Evolutionary conservation across 2,329 filamentous ascomycete genomes (phyloP).

Genomic region (Aureobasidium mangrovei): DNA sequence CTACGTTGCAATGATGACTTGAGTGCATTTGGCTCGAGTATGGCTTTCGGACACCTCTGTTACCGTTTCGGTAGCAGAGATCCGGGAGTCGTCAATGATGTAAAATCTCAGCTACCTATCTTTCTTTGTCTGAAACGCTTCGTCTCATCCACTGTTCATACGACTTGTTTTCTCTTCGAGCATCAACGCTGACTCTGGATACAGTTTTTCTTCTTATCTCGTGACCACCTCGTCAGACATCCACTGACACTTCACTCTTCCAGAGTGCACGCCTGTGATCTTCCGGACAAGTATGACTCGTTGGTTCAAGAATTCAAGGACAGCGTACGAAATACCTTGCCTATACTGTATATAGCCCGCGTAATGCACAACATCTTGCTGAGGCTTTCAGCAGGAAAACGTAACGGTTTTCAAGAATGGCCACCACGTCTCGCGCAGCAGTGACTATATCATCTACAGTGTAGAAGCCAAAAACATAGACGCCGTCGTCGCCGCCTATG

Average conservation of each 20-base stretch:
- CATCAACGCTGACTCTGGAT: slow-evolving; percentile 15
- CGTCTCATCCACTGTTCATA: slow-evolving; percentile 5
- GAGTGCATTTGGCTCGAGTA: slow-evolving; percentile 99
- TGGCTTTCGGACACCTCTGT: slow-evolving; percentile 55
- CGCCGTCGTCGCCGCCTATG: slow-evolving; percentile 76
- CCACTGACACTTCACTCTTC: slow-evolving; percentile 13
- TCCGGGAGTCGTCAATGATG: slow-evolving; percentile 78
- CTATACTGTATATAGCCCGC: slow-evolving; percentile 28
- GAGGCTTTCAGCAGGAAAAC: slow-evolving; percentile 53
- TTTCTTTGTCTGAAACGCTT: slow-evolving; percentile 68
- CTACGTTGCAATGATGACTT: slow-evolving; percentile 77
- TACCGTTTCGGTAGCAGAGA: slow-evolving; percentile 62
- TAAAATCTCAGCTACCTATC: slow-evolving; percentile 98
- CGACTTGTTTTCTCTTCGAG: neutral
- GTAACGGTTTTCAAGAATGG: slow-evolving; percentile 89
- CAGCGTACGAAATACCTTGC: slow-evolving; percentile 58
- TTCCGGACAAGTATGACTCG: slow-evolving; percentile 75
- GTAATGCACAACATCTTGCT: slow-evolving; percentile 25
- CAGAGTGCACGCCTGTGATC: slow-evolving; percentile 93
- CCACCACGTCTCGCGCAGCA: slow-evolving; percentile 87
- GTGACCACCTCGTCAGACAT: slow-evolving; percentile 4
- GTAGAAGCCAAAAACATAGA: slow-evolving; percentile 91
- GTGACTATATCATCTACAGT: slow-evolving; percentile 98
- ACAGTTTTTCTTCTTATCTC: slow-evolving; percentile 1
- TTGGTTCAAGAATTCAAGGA: slow-evolving; percentile 73